Percentiles rank a stretch among this genome's conserved stretches.
Evolutionary conservation across 2,329 filamentous ascomycete genomes (phyloP).

Genomic region (Colletotrichum sp.): DNA sequence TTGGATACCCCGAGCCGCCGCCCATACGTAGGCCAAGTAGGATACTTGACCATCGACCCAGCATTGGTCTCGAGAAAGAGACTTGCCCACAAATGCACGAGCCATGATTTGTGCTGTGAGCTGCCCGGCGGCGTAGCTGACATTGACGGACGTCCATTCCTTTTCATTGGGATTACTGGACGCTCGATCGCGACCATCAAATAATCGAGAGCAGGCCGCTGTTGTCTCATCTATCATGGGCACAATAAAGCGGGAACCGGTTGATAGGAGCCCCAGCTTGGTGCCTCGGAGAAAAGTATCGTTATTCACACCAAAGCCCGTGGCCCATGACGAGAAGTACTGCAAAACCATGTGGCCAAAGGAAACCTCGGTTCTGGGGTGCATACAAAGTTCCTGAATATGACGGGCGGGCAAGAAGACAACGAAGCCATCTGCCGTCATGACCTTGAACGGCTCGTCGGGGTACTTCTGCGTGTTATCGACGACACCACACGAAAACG

Average conservation of each 20-base stretch:
- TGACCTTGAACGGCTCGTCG: not conserved
- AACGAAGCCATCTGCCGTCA: not conserved
- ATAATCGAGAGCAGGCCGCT: not conserved
- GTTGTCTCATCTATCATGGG: not conserved
- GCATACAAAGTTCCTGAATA: conserved; percentile 2
- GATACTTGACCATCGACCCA: conserved; percentile 6
- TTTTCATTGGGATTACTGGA: not conserved
- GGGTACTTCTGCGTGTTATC: not conserved
- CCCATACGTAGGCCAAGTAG: conserved; percentile 1
- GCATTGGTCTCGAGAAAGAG: not conserved
- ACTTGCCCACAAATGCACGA: not conserved
- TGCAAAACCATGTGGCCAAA: not conserved
- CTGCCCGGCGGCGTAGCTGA: not conserved
- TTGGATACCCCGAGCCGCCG: not conserved
- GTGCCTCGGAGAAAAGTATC: not conserved
- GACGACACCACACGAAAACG: not conserved
- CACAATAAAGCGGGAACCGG: not conserved
- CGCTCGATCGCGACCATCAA: not conserved
- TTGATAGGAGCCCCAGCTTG: not conserved
- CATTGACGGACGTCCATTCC: not conserved
- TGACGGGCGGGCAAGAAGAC: not conserved
- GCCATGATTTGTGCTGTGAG: not conserved
- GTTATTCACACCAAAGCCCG: not conserved
- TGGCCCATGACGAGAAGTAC: not conserved
- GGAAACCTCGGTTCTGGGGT: not conserved